Base-by-base conservation (phyloP, 495 filamentous ascomycete genomes). In the Penicillium longicatenatum region DNA sequence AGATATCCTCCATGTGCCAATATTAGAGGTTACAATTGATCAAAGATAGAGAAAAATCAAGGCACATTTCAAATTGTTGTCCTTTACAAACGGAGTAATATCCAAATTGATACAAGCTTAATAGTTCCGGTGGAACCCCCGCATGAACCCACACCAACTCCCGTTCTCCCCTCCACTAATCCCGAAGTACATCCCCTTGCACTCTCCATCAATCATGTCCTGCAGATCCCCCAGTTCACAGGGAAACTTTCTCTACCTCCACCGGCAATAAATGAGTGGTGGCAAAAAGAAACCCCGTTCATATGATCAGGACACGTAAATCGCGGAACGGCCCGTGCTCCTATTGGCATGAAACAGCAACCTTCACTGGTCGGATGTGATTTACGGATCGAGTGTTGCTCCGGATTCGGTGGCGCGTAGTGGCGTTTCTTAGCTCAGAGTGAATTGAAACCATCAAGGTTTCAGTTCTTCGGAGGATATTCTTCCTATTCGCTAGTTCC, bases 371-470 rank as follows among this genome's bases (percentile, higher is more conserved):
- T 26, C 43, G 43, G 43, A 46, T n/a, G 9, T 22, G 20, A 46
- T 24, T 46, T 12, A 46, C 43, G 3, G 43, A 24, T 46, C 6
- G 8, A 22, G 43, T 10, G 10, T 16, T 46, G 19, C 43, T 46
- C 43, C 43, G 43, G 20, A 46, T 22, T 46, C 14, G 22, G 21
- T 46, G 43, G 20, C 43, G 20, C 21, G 14, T 16, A 16, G 22
- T 46, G 43, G 20, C 43, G 43, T 46, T 39, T 17, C 37, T 39
- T 46, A 46, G 43, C 19, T 4, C 1, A 16, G 26, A 14, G 22
- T n/a, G 11, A 46, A 46, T 46, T 46, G 43, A 46, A 46, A 46
- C 43, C 43, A 24, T 46, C 12, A 46, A 46, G 43, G 43, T 46
- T 46, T 46, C 43, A 46, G 6, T 11, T 12, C 43, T 11, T 11